A percentile compares a stretch with the other conserved stretches of the same genome.
Conservation (phyloP, 306 rosid genomes). For the Canavalia ensiformis region DNA sequence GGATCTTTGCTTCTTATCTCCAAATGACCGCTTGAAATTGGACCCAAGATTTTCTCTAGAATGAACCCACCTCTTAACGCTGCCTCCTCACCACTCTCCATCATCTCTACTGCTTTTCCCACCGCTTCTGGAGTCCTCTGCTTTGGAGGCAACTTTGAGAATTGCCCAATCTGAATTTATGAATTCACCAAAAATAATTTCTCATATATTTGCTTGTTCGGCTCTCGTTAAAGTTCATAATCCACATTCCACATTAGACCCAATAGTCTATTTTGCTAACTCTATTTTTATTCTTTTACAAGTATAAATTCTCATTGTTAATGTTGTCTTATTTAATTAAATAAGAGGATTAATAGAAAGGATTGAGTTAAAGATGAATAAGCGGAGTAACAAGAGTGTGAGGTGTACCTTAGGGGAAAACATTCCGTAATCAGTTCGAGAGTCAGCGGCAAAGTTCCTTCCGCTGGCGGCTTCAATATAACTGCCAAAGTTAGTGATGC, state of each 20-base stretch:
- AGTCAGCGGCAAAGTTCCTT: constrained; percentile 51
- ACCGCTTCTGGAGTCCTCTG: constrained; percentile 69
- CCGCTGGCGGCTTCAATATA: constrained; percentile 88
- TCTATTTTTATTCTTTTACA: too few species aligned
- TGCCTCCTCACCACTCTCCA: constrained; percentile 53
- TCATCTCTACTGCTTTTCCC: constrained; percentile 54
- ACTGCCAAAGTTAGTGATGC: constrained; percentile 45
- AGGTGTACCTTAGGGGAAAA: constrained; percentile 53
- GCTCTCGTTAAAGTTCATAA: too few species aligned
- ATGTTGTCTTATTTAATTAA: too few species aligned
- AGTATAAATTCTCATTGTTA: too few species aligned
- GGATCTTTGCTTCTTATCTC: constrained; percentile 68
- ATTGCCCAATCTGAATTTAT: constrained; percentile 50
- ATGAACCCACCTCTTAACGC: constrained; percentile 77
- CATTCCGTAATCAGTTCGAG: constrained; percentile 64
- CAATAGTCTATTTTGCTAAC: too few species aligned
- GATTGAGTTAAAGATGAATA: too few species aligned
- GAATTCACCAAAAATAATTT: not conserved
- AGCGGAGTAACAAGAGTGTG: not conserved
- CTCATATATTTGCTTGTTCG: too few species aligned
- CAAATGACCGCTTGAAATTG: constrained; percentile 67
- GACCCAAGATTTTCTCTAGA: constrained; percentile 75
- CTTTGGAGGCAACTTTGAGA: constrained; percentile 49
- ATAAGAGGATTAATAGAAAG: too few species aligned
- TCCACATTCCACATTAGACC: too few species aligned